These are phyloP conservation scores for Polyplosphaeria fusca DNA, from an alignment of 495 filamentous ascomycete species.

Conservation along the genomic window DNA sequence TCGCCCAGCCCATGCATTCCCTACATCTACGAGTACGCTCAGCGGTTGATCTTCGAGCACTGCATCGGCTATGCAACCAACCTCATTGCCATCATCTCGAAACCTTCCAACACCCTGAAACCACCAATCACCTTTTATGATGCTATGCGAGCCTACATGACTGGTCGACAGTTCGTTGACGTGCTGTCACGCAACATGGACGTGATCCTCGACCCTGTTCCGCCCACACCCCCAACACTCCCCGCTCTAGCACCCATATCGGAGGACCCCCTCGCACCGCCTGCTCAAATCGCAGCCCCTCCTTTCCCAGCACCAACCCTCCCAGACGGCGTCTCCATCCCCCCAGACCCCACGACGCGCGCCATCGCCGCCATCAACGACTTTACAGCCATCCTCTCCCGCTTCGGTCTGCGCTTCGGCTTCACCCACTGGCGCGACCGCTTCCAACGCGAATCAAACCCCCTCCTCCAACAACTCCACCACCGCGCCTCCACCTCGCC, in stretches of 20 bases:
- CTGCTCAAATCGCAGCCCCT: constrained; percentile 9
- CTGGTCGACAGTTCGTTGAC: constrained; percentile 66
- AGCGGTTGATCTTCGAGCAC: constrained; percentile 76
- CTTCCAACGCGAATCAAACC: constrained; percentile 31
- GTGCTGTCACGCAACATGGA: constrained; percentile 59
- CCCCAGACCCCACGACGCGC: constrained; percentile 19
- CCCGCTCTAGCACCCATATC: constrained; percentile 7
- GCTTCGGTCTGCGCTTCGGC: constrained; percentile 40
- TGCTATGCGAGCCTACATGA: constrained; percentile 66
- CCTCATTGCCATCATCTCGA: constrained; percentile 53
- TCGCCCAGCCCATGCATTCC: constrained; percentile 62
- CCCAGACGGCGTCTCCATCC: constrained; percentile 3
- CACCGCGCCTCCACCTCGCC: constrained; percentile 22
- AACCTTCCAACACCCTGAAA: constrained; percentile 40
- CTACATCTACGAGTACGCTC: constrained; percentile 61
- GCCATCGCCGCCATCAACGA: constrained; percentile 39
- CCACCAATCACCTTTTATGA: constrained; percentile 70
- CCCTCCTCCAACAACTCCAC: constrained; percentile 24
- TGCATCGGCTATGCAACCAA: constrained; percentile 67
- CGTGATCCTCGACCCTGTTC: constrained; percentile 36
- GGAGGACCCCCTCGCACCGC: constrained; percentile 28
- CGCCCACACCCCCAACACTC: constrained; percentile 28
- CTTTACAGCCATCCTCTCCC: constrained; percentile 35
- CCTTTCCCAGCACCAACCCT: constrained; percentile 20
- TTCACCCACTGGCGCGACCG: constrained; percentile 40